Percentiles rank a stretch among this genome's conserved stretches.
phyloP scores from a whole-genome alignment of 768 basidiomycete genomes.

The Russula emetica region DNA sequence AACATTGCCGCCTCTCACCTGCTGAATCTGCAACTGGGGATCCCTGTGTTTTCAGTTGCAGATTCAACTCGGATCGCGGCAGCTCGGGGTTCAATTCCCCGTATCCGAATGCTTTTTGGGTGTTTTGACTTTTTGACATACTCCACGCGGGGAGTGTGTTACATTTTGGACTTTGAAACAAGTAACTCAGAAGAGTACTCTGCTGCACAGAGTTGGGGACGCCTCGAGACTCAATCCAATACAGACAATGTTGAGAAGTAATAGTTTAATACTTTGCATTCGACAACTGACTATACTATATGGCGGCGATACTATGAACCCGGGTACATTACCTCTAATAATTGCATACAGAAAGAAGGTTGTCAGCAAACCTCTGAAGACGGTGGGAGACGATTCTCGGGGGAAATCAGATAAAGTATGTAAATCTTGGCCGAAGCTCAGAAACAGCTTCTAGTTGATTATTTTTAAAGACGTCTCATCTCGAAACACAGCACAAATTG shows the following conservation, averaged over 20 bases:
- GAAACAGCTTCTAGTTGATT: conserved; percentile 91
- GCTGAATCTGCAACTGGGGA: background rate
- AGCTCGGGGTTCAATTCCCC: conserved; percentile 44
- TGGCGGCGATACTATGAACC: background rate
- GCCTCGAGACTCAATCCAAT: background rate
- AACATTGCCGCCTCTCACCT: conserved; percentile 38
- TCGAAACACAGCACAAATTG: conserved; percentile 5
- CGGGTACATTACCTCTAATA: background rate
- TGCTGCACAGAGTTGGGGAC: background rate
- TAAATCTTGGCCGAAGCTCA: conserved; percentile 68
- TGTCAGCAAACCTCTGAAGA: background rate
- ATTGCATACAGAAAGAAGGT: background rate
- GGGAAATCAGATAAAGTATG: conserved; percentile 29
- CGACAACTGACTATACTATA: background rate
- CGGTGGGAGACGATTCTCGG: background rate
- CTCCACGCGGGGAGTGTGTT: background rate
- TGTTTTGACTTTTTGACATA: background rate
- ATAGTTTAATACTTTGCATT: background rate
- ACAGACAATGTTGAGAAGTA: background rate
- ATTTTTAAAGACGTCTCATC: conserved; percentile 48
- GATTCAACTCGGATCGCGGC: conserved; percentile 29
- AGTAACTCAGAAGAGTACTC: too few relatives aligned
- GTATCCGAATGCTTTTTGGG: conserved; percentile 32
- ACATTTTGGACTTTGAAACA: conserved; percentile 9
- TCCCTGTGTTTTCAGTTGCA: background rate